A percentile compares a stretch with the other conserved stretches of the same genome.
These are phyloP conservation scores for Erysimum cheiri DNA, from an alignment of 441 rosid species.

Conservation along the genomic window DNA sequence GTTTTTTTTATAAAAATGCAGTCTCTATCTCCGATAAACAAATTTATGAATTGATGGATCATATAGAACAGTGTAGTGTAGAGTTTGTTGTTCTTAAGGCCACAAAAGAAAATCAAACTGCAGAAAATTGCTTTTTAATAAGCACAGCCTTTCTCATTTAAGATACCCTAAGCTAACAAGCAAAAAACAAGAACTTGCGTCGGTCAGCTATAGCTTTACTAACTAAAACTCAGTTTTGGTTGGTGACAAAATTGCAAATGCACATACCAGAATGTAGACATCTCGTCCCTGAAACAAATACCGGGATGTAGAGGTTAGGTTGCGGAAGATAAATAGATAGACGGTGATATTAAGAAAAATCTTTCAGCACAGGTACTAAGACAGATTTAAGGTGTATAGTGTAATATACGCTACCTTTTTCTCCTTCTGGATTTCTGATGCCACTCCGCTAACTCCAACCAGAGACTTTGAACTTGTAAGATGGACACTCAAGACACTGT, in stretches of 20 bases:
- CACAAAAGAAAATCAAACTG: background rate
- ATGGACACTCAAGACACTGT: constrained; percentile 87
- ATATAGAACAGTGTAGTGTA: background rate
- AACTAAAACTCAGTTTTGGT: background rate
- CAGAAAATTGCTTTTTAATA: background rate
- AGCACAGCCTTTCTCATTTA: constrained; percentile 10
- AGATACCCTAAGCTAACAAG: background rate
- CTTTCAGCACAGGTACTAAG: background rate
- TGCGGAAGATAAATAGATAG: constrained; percentile 19
- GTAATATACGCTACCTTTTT: constrained; percentile 64
- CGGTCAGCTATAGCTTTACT: background rate
- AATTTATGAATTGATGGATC: constrained; percentile 5
- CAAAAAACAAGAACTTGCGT: constrained; percentile 11
- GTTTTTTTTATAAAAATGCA: background rate
- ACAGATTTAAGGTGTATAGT: constrained; percentile 1
- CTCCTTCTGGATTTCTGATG: constrained; percentile 92
- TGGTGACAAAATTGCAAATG: constrained; percentile 7
- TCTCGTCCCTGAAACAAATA: constrained; percentile 89
- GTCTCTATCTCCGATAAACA: background rate
- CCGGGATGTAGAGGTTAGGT: constrained; percentile 37
- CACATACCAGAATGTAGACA: constrained; percentile 94
- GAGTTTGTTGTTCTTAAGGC: background rate
- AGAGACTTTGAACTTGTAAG: constrained; percentile 95
- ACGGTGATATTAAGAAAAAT: background rate
- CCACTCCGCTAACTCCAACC: constrained; percentile 81